Evolutionary conservation across 495 filamentous ascomycete species (phyloP), one percentile per base, ranked within the genome.

Genomic region (Parmelia sp.): DNA sequence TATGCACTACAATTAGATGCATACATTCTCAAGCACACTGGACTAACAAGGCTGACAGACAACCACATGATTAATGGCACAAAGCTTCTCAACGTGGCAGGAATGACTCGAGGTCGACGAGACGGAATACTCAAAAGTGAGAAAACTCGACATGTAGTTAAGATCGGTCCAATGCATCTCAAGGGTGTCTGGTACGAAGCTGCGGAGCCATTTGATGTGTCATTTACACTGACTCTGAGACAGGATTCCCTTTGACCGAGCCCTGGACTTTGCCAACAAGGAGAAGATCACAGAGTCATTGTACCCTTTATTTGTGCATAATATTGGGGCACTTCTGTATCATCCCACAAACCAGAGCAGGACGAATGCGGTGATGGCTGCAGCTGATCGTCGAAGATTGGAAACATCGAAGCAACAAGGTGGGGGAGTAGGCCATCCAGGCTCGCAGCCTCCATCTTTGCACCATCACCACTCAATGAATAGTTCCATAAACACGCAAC

Each of bases 1-100:
- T 53, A 56, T 63, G 61, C 53, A 57, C 27, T n/a, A 37, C 53
- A 47, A 56, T 39, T 47, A 57, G 51, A 63, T 42, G 61, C 51
- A 57, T 45, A 23, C 27, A 27, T 21, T 1, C 12, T 14, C 33
- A 37, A 35, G 40, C 11, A 53, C 40, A 40, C 19, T 57, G 37
- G 27, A 65, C 63, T 23, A 39, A 65, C 31, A 36, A 53, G 49
- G 51, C 64, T 45, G 55, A n/a, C 71, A 96, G 94, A 98, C 70
- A 98, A 98, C 73, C 90, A 95, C 70, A 96, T 98, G 92, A 96
- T 98, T 75, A 98, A 98, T 70, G 94, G 94, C 12, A 98, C 94
- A 6, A 98, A 98, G 74, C 78, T 98, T 60, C 79, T 98, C 57
- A 98, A 98, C 66, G 94, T 98, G 25, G 94, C 94, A 25, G 93